Evolutionary conservation across 495 filamentous ascomycete genomes (phyloP).

Genomic region (Terfezia boudieri): DNA sequence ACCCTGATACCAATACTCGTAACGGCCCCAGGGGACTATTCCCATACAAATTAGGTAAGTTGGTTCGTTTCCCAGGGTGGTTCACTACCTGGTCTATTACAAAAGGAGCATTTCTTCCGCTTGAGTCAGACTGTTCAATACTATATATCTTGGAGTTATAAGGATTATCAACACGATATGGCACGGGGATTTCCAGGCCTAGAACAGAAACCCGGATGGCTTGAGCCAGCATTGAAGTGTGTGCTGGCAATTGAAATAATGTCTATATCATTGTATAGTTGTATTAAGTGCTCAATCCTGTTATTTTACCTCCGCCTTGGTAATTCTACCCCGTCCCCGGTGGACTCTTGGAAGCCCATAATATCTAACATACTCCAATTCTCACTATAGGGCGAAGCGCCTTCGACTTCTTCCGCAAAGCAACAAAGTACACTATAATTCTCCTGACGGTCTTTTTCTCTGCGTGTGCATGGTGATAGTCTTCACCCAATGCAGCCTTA

Average conservation of each 20-base stretch:
- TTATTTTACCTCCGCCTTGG: slow-evolving; percentile 28
- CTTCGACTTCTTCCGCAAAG: background rate
- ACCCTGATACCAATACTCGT: too few species aligned
- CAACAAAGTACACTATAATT: slow-evolving; percentile 19
- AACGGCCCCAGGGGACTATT: too few species aligned
- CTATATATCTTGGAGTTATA: too few species aligned
- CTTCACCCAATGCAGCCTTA: slow-evolving; percentile 25
- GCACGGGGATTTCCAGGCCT: too few species aligned
- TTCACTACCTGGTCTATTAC: too few species aligned
- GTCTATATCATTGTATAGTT: slow-evolving; percentile 21
- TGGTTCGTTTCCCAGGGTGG: too few species aligned
- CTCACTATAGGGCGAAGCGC: background rate
- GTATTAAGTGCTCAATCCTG: slow-evolving; percentile 27
- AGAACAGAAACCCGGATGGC: background rate
- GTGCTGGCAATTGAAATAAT: slow-evolving; percentile 24
- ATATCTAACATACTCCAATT: background rate
- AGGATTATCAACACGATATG: too few species aligned
- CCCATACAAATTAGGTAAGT: too few species aligned
- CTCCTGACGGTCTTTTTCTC: slow-evolving; percentile 21
- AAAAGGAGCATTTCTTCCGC: too few species aligned
- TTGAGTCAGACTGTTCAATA: too few species aligned
- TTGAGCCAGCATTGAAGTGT: slow-evolving; percentile 2
- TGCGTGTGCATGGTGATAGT: slow-evolving; percentile 21
- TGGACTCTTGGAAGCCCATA: background rate
- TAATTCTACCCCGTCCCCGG: slow-evolving; percentile 4